Evolutionary conservation across 768 basidiomycete species (phyloP), one percentile per base, ranked within the genome.

Genomic region (Amanita molliuscula): DNA sequence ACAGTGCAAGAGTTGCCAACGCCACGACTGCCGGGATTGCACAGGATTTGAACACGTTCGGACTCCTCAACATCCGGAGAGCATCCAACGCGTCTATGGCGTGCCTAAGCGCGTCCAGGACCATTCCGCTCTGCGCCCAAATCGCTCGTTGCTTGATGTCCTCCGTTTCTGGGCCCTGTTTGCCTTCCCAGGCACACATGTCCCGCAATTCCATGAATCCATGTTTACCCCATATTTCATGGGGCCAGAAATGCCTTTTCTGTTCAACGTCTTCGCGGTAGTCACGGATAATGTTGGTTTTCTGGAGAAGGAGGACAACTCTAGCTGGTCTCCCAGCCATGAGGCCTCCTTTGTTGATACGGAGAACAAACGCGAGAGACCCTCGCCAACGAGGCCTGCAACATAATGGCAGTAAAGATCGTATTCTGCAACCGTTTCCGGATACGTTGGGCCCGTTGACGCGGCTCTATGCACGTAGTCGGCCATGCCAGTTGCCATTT

Each of bases 361-460:
- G 13, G 87, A 72, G 71, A 91, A 95, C 37, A 98, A 73, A 10
- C 90, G 80, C 0, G 89, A 91, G 28, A 95, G 78, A 41, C 94
- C 94, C 65, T 98, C 94, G 31, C 95, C 95, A 52, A 98, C 95
- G 50, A 99, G 84, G 2, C 95, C 95, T 0, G 95, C 95, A 57
- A 98, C 95, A 62, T 93, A 97, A 65, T 99, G 95, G 63, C 95
- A 99, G 67, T 99, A 99, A 11, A 99, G 77, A 64, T 97, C 91
- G 69, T 93, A 99, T 56, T 96, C 92, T 33, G 80, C 72, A 47
- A 92, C 67, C 6, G 84, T 81, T 40, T 80, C 76, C 48, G 96
- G 75, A 59, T 84, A 84, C 54, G 81, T 75, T 38, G 77, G 69
- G 45, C 81, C 82, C 0, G 80, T 79, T 4, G 82, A 68, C 4